phyloP scores from a whole-genome alignment of 805 yeast genomes.

The Ogataea thermomethanolica region DNA sequence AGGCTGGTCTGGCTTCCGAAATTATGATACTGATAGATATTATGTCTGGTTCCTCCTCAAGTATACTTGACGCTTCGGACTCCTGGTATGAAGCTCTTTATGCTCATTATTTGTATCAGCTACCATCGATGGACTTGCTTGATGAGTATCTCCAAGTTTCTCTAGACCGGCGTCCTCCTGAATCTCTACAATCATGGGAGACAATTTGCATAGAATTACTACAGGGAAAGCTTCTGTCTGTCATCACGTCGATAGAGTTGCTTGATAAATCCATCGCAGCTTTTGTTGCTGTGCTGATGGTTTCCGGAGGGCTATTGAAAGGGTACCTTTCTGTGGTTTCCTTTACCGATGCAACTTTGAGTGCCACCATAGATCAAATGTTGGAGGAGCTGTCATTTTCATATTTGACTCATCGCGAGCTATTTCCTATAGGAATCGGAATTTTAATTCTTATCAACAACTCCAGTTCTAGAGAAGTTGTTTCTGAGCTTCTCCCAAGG shows the following conservation, averaged over 20 bases:
- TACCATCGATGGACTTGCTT: slow-evolving; percentile 47
- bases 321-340: slow-evolving; percentile 29
- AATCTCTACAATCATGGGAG: slow-evolving; percentile 47
- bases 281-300: slow-evolving; percentile 56
- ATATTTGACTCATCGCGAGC: slow-evolving; percentile 47
- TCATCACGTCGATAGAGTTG: slow-evolving; percentile 54
- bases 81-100: slow-evolving; percentile 67
- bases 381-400: slow-evolving; percentile 53
- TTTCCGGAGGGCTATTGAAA: slow-evolving; percentile 57
- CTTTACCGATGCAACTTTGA: slow-evolving; percentile 12
- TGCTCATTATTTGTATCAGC: slow-evolving; percentile 44
- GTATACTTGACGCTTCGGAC: slow-evolving; percentile 49
- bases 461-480: slow-evolving; percentile 40
- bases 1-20: slow-evolving; percentile 33
- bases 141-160: slow-evolving; percentile 40
- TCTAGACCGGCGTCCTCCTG: slow-evolving; percentile 33
- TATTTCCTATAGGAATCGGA: slow-evolving; percentile 71
- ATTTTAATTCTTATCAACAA: slow-evolving; percentile 48
- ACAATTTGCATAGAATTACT: slow-evolving; percentile 52
- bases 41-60: slow-evolving; percentile 43
- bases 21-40: slow-evolving; percentile 41
- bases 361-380: slow-evolving; percentile 34
- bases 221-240: slow-evolving; percentile 52
- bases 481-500: slow-evolving; percentile 57
- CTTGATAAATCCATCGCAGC: slow-evolving; percentile 64